Evolutionary conservation across 2,329 filamentous ascomycete genomes (phyloP), one percentile per base, ranked within the genome.

Genomic region (Nigrospora oryzae): DNA sequence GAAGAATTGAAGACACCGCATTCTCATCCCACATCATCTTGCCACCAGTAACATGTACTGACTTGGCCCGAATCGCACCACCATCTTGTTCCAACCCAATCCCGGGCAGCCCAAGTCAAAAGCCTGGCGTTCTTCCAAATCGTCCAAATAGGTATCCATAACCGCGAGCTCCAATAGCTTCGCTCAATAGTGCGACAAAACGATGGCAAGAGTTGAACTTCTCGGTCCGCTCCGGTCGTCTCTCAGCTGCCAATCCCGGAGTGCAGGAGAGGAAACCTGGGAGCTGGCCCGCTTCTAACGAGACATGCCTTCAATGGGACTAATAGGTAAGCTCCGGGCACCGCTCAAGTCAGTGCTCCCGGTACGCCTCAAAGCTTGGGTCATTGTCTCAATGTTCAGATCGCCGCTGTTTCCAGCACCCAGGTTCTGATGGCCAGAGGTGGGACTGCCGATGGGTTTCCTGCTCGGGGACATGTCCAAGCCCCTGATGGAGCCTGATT

Each of bases 311-410:
- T 79, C 75, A 31, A 78, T 66, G 1, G 80, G 80, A 55, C 79
- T 83, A 32, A 72, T 65, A 4, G 79, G 77, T 42, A 70, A 66
- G 63, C 79, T 83, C 49, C 75, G 68, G 40, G 71, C 60, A 40
- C 65, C 68, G 52, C 72, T 71, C 46, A 96, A 67, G 60, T 96
- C 91, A 15, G 85, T 80, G 64, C 89, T 95, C 38, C 83, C 87
- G 13, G 89, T 95, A 63, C 87, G 84, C 59, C 86, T 75, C 58
- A 96, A 70, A 14, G 89, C 90, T 65, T 96, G 89, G 43, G 84
- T 77, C 90, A 96, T 95, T 4, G 90, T 96, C 71, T 96, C 89
- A 52, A 96, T 86, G 47, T 86, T 89, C 48, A 96, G 69, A 50
- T 95, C 90, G 23, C 81, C 78, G 38, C 71, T 74, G 48, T 71